These are phyloP conservation scores for Trypanosoma brucei DNA, from an alignment of 208 protist species.

Conservation along the genomic window DNA sequence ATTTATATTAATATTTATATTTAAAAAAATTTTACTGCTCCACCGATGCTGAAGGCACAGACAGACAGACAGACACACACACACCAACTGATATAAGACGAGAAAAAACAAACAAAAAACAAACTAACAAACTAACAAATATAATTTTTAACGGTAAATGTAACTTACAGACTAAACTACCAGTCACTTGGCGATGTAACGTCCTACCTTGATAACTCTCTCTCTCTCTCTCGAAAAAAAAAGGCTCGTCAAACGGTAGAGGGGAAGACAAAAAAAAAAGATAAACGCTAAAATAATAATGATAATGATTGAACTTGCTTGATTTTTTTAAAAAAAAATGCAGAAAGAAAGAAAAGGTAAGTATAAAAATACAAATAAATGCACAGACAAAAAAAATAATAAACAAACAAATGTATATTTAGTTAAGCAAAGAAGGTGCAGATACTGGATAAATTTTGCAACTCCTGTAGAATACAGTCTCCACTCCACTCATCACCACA, in stretches of 20 bases:
- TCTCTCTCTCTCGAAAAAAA: neutral
- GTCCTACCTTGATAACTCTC: neutral
- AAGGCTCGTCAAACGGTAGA: neutral
- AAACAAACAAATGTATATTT: constrained; percentile 5
- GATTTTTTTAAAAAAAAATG: neutral
- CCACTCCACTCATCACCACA: too few relatives aligned
- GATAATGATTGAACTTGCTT: too few relatives aligned
- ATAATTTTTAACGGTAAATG: neutral
- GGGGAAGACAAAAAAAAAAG: neutral
- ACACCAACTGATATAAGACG: too few relatives aligned
- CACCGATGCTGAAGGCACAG: neutral
- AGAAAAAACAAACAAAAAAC: too few relatives aligned
- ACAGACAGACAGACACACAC: neutral
- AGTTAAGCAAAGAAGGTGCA: constrained; percentile 11
- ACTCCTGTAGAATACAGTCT: too few relatives aligned
- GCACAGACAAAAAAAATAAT: too few relatives aligned
- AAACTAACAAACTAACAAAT: neutral
- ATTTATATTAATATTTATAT: neutral
- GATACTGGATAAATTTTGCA: too few relatives aligned
- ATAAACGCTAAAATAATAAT: too few relatives aligned
- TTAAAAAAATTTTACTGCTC: neutral
- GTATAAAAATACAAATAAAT: neutral
- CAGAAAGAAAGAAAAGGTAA: constrained; percentile 14
- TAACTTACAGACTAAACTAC: too few relatives aligned
- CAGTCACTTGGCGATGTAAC: neutral